A percentile compares a stretch with the other conserved stretches of the same genome.
These are phyloP conservation scores for Mycena haematopus DNA, from an alignment of 768 basidiomycete genomes.

Conservation along the genomic window DNA sequence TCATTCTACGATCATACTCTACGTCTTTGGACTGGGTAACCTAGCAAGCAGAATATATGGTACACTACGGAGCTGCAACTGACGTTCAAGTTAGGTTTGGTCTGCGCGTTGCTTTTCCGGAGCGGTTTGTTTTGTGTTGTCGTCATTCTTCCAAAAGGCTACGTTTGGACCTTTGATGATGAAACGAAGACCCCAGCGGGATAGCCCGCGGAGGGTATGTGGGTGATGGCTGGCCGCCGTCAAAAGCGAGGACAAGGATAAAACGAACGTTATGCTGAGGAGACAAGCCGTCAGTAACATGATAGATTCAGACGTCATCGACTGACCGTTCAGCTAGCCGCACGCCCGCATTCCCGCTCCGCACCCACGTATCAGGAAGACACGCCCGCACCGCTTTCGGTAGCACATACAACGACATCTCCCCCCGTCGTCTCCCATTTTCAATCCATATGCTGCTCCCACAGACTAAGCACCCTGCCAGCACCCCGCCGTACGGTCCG, in stretches of 20 bases:
- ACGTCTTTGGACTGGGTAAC: constrained; percentile 78
- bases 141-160: constrained; percentile 57
- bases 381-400: constrained; percentile 71
- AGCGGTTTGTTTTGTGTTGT: not conserved
- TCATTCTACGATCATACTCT: constrained; percentile 95
- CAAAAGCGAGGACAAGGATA: constrained; percentile 70
- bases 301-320: not conserved
- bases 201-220: constrained; percentile 72
- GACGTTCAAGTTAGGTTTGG: constrained; percentile 35
- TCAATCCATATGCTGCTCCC: constrained; percentile 84
- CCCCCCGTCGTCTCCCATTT: constrained; percentile 70
- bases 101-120: constrained; percentile 35
- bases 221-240: constrained; percentile 69
- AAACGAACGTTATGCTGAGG: constrained; percentile 51
- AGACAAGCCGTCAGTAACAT: constrained; percentile 2
- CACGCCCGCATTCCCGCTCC: constrained; percentile 47
- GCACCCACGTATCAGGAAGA: constrained; percentile 61
- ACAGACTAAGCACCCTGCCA: constrained; percentile 72
- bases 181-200: constrained; percentile 74
- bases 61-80: constrained; percentile 17
- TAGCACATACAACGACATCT: constrained; percentile 82
- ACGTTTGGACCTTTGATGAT: constrained; percentile 65
- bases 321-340: constrained; percentile 62
- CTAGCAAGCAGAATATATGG: not conserved
- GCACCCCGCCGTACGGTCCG: constrained; percentile 71